These are phyloP conservation scores for Cubamyces sp. DNA, from an alignment of 768 basidiomycete genomes.

Conservation along the genomic window DNA sequence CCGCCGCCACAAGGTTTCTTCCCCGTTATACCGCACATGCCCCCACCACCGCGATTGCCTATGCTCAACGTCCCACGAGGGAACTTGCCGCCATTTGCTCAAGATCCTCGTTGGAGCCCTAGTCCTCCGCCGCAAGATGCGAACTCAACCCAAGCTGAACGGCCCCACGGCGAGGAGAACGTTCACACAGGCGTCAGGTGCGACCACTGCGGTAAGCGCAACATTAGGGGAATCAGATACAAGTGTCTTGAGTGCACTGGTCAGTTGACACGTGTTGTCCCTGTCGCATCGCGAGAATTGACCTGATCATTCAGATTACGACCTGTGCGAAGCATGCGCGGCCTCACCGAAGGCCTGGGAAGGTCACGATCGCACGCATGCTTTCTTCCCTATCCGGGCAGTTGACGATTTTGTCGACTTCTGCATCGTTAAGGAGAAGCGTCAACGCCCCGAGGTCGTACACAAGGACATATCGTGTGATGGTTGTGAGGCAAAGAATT, in stretches of 20 bases:
- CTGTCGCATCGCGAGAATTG: neutral
- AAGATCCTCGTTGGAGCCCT: neutral
- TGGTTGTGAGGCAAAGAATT: conserved; percentile 45
- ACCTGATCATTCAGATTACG: conserved; percentile 22
- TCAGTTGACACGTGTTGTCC: conserved; percentile 5
- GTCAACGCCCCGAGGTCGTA: conserved; percentile 5
- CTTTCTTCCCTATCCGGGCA: conserved; percentile 26
- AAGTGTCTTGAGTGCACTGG: conserved; percentile 30
- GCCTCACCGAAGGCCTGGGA: conserved; percentile 17
- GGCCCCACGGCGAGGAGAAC: neutral
- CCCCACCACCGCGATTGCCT: neutral
- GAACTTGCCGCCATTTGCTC: neutral
- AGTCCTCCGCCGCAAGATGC: neutral
- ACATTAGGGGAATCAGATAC: conserved; percentile 27
- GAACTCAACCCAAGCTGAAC: neutral
- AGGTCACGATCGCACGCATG: conserved; percentile 18
- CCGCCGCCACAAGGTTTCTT: neutral
- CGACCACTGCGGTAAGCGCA: conserved; percentile 24
- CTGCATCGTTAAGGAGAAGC: conserved; percentile 14
- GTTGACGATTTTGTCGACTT: conserved; percentile 10
- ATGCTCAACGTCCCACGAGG: too few species aligned
- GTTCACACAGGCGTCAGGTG: conserved; percentile 23
- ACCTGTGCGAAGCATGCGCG: conserved; percentile 28
- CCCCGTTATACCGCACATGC: neutral
- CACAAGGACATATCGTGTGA: conserved; percentile 71